A percentile compares a stretch with the other conserved stretches of the same genome.
Conservation (phyloP, 2,329 filamentous ascomycete genomes). For the Ascochyta fabae region DNA sequence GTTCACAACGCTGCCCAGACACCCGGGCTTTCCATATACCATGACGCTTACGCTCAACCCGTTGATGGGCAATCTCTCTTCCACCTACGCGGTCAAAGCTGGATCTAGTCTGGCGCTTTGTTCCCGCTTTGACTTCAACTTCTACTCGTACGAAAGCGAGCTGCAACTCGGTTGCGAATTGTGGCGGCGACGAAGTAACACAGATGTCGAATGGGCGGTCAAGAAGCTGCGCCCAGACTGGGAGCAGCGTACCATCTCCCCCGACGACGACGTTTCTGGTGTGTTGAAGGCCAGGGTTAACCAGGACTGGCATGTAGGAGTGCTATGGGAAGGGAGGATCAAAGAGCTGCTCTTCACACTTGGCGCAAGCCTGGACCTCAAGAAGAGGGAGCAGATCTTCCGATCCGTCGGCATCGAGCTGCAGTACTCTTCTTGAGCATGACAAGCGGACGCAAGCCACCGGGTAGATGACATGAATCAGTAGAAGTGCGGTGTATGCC, state of each 20-base stretch:
- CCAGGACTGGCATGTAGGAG: constrained; percentile 82
- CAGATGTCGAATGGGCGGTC: constrained; percentile 54
- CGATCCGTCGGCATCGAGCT: constrained; percentile 78
- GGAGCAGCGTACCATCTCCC: constrained; percentile 37
- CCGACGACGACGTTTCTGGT: constrained; percentile 75
- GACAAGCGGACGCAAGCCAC: constrained; percentile 5
- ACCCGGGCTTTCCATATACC: constrained; percentile 86
- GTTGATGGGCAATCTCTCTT: constrained; percentile 89
- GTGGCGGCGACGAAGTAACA: constrained; percentile 69
- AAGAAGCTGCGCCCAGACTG: constrained; percentile 53
- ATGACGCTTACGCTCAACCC: constrained; percentile 93
- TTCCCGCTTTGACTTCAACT: constrained; percentile 94
- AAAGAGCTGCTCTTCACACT: constrained; percentile 93
- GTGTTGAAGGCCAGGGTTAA: constrained; percentile 90
- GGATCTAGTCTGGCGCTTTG: constrained; percentile 83
- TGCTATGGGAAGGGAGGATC: constrained; percentile 91
- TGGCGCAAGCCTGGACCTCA: constrained; percentile 83
- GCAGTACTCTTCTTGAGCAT: constrained; percentile 76
- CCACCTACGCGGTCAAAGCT: constrained; percentile 89
- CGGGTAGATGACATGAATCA: constrained; percentile 10
- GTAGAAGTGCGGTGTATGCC: constrained; percentile 8
- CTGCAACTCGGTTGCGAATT: constrained; percentile 91
- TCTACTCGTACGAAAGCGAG: constrained; percentile 97
- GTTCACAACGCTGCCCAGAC: constrained; percentile 84
- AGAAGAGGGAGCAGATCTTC: constrained; percentile 76